A percentile compares a stretch with the other conserved stretches of the same genome.
These are phyloP conservation scores for Graphiopsis chlorocephala DNA, from an alignment of 2,329 filamentous ascomycete genomes.

Conservation along the genomic window DNA sequence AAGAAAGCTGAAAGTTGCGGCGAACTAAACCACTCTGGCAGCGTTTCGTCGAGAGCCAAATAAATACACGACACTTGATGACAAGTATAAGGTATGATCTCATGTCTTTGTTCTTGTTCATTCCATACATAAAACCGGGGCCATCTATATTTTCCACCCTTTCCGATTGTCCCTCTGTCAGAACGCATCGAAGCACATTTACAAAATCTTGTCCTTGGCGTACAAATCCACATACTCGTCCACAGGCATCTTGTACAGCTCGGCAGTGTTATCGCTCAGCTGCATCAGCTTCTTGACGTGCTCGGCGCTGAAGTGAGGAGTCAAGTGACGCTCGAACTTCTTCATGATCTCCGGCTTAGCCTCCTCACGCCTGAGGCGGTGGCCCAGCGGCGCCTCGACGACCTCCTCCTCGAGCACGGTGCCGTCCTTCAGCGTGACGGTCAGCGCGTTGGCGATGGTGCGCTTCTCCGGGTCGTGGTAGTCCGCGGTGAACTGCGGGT, in stretches of 20 bases:
- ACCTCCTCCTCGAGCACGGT: conserved; percentile 86
- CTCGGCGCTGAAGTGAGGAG: conserved; percentile 73
- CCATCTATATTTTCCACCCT: background rate
- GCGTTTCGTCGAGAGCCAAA: background rate
- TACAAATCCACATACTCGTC: conserved; percentile 94
- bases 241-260: conserved; percentile 75
- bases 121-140: background rate
- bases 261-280: conserved; percentile 70
- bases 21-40: background rate
- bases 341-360: conserved; percentile 94
- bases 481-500: conserved; percentile 88
- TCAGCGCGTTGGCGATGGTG: conserved; percentile 95
- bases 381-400: conserved; percentile 91
- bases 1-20: background rate
- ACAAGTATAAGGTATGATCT: too few species aligned
- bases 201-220: conserved; percentile 50
- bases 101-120: background rate
- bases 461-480: conserved; percentile 93
- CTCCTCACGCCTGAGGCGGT: conserved; percentile 87
- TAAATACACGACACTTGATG: too few species aligned
- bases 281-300: conserved; percentile 80
- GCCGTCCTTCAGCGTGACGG: conserved; percentile 91
- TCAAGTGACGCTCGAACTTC: conserved; percentile 92
- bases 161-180: too few species aligned
- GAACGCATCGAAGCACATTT: conserved; percentile 8